phyloP scores from a whole-genome alignment of 192 early-diverging fungal species.

The Chytriomyces sp. region DNA sequence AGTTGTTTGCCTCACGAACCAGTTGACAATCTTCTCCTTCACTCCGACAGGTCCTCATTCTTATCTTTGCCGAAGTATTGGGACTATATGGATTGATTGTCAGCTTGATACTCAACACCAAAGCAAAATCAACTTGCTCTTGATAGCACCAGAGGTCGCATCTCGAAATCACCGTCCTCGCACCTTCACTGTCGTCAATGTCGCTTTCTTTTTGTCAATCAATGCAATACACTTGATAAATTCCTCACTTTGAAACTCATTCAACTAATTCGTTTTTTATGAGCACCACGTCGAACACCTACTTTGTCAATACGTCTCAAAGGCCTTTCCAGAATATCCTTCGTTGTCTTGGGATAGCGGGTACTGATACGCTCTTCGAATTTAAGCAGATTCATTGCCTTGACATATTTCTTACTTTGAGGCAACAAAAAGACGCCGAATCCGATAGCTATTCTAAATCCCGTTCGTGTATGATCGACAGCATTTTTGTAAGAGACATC shows the following conservation, averaged over 20 bases:
- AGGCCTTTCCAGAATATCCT: slow-evolving; percentile 52
- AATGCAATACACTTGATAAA: no score
- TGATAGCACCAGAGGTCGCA: not conserved
- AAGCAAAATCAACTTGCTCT: slow-evolving; percentile 47
- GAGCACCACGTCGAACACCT: no score
- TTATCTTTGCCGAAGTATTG: slow-evolving; percentile 98
- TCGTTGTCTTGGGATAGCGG: slow-evolving; percentile 57
- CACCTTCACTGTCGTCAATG: no score
- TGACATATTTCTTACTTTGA: slow-evolving; percentile 54
- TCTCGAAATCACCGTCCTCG: no score
- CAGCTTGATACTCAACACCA: slow-evolving; percentile 92
- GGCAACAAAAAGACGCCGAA: slow-evolving; percentile 57
- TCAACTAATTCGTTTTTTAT: no score
- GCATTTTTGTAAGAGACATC: slow-evolving; percentile 53
- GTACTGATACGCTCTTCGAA: slow-evolving; percentile 45
- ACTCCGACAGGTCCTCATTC: slow-evolving; percentile 71
- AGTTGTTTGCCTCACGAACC: not conserved
- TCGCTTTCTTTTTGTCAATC: no score
- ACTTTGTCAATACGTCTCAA: no score
- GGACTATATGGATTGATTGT: slow-evolving; percentile 93
- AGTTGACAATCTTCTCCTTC: not conserved
- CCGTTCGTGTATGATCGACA: slow-evolving; percentile 53
- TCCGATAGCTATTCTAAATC: slow-evolving; percentile 52
- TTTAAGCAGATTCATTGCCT: slow-evolving; percentile 55
- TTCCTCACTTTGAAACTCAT: no score